Conservation (phyloP, 768 basidiomycete genomes). For the Scleroderma citrinum region DNA sequence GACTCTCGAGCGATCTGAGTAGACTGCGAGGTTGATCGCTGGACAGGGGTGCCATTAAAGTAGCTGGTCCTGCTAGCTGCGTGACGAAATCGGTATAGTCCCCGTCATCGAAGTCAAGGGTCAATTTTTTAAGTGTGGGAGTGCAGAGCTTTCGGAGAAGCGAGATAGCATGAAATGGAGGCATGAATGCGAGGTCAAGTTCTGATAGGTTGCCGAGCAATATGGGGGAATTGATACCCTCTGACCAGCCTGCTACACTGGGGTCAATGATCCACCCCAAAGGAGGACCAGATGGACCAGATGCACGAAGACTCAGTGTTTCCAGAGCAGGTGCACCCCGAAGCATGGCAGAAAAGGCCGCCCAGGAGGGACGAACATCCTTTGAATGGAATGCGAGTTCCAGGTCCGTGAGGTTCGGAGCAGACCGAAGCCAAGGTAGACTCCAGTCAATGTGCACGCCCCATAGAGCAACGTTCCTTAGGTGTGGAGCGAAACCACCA, state of each 20-base stretch:
- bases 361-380: conserved; percentile 58
- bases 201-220: conserved; percentile 21
- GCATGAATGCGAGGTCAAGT: conserved; percentile 47
- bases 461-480: conserved; percentile 49
- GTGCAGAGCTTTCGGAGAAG: conserved; percentile 23
- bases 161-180: conserved; percentile 34
- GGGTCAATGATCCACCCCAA: conserved; percentile 29
- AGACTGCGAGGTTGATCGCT: conserved; percentile 29
- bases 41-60: conserved; percentile 27
- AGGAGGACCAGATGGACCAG: conserved; percentile 47
- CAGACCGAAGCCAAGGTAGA: conserved; percentile 27
- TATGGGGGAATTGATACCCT: conserved; percentile 27
- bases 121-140: conserved; percentile 32
- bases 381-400: conserved; percentile 58
- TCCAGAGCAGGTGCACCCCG: conserved; percentile 47
- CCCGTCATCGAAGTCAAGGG: conserved; percentile 49
- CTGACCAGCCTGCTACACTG: conserved; percentile 13
- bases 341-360: conserved; percentile 48
- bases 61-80: conserved; percentile 30
- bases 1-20: conserved; percentile 42
- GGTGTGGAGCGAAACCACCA: conserved; percentile 45
- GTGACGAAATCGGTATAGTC: conserved; percentile 49
- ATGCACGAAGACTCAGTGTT: conserved; percentile 46
- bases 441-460: conserved; percentile 71
- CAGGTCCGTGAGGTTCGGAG: conserved; percentile 36